Evolutionary conservation across 805 yeast species (phyloP), one percentile per base, ranked within the genome.

Genomic region (Lipomyces starkeyi): DNA sequence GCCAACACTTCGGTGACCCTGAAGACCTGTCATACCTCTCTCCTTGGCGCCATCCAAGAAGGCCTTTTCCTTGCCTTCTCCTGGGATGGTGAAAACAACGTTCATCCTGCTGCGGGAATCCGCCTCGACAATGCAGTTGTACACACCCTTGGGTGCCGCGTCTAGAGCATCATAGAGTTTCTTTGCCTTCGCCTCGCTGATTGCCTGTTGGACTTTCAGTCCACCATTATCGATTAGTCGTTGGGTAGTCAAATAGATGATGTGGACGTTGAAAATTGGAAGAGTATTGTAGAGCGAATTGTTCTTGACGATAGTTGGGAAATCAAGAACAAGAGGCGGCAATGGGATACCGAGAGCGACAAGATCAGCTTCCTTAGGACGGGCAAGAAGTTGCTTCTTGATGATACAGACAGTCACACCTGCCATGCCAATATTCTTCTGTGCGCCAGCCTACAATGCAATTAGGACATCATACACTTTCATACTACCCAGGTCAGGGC

Each of bases 1-100:
- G 62, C 98, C 98, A 57, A 94, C 98, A 3, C 97, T 91, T 78
- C 98, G 87, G 80, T 94, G 98, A 55, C 99, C 98, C 80, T 93
- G 91, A 75, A 94, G 84, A 6, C 98, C 98, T 4, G 87, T 81
- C 70, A 95, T 83, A 1, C 86, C 84, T 65, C 72, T 76, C 34
- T 78, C 85, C 29, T 82, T 84, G 2, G 98, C 97, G 59, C 83
- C 87, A 69, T 86, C 81, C 69, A 94, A 75, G 80, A 95, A 95
- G 68, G 85, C 80, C 5, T 84, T 83, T 75, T 93, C 97, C 40
- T 62, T 63, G 1, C 84, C 91, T 2, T 85, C 87, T 62, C 83
- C 84, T 29, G 85, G 83, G 59, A 93, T 79, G 11, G 92, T 92
- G 84, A 95, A 95, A 5, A 94, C 97, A 69, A 93, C 90, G 78